A percentile compares a stretch with the other conserved stretches of the same genome.
phyloP scores from a whole-genome alignment of 208 protist species.

The Leishmania gerbilli region DNA sequence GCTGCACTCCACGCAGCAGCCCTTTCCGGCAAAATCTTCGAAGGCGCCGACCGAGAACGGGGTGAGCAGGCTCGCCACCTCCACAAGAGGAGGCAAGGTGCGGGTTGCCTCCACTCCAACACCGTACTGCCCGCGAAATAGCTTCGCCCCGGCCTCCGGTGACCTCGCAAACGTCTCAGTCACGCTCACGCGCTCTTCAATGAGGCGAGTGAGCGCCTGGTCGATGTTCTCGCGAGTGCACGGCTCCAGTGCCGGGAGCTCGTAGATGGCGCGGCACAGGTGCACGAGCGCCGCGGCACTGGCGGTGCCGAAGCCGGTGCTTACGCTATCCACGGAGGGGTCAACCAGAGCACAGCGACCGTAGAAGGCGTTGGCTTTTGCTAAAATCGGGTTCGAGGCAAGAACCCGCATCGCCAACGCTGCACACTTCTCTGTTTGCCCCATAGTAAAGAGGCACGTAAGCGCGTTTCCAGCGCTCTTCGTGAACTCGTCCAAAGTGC shows the following conservation, averaged over 20 bases:
- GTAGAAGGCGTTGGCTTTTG: slow-evolving; percentile 85
- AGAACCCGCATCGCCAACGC: slow-evolving; percentile 52
- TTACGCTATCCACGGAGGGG: slow-evolving; percentile 15
- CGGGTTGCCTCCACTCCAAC: slow-evolving; percentile 53
- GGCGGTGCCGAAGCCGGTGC: slow-evolving; percentile 16
- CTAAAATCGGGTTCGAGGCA: slow-evolving; percentile 63
- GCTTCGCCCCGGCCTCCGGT: slow-evolving; percentile 24
- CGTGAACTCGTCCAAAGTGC: slow-evolving; percentile 73
- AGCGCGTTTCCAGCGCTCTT: slow-evolving; percentile 85
- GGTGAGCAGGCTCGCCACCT: slow-evolving; percentile 41
- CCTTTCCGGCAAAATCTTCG: slow-evolving; percentile 44
- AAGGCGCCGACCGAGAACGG: slow-evolving; percentile 76
- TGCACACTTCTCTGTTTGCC: slow-evolving; percentile 42
- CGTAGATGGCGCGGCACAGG: slow-evolving; percentile 76
- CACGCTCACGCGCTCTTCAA: slow-evolving; percentile 9
- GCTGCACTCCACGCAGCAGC: slow-evolving; percentile 65
- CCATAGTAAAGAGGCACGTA: slow-evolving; percentile 75
- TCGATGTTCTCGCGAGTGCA: slow-evolving; percentile 27
- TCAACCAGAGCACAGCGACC: slow-evolving; percentile 52
- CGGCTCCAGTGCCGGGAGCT: slow-evolving; percentile 60
- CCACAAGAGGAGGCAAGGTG: slow-evolving; percentile 37
- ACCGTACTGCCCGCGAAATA: slow-evolving; percentile 27
- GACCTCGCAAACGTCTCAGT: slow-evolving; percentile 10
- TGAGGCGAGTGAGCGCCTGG: slow-evolving; percentile 34
- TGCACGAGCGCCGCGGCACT: slow-evolving; percentile 42